Evolutionary conservation across 208 protist genomes (phyloP).

Genomic region (Naegleria fowleri): DNA sequence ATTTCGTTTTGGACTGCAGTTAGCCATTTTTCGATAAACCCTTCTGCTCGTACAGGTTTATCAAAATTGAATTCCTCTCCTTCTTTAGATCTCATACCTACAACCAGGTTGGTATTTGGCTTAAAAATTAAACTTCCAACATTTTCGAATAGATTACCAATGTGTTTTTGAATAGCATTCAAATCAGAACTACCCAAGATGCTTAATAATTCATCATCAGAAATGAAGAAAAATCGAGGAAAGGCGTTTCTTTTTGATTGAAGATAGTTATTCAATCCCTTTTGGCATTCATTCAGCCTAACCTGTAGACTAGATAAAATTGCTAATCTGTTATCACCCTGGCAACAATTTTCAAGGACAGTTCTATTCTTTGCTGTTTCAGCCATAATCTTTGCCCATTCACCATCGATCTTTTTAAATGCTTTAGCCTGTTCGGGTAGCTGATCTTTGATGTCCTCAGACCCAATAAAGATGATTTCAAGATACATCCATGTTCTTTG

Average conservation of each 20-base stretch:
- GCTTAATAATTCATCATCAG: slow-evolving; percentile 95
- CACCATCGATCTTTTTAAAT: slow-evolving; percentile 93
- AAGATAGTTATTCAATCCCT: slow-evolving; percentile 95
- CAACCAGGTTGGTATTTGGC: slow-evolving; percentile 73
- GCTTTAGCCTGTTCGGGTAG: slow-evolving; percentile 94
- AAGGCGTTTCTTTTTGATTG: slow-evolving; percentile 94
- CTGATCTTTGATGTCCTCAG: slow-evolving; percentile 95
- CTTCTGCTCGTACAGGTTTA: slow-evolving; percentile 72
- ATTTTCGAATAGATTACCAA: slow-evolving; percentile 98
- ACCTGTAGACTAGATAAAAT: slow-evolving; percentile 78
- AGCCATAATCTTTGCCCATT: slow-evolving; percentile 92
- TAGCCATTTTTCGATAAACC: slow-evolving; percentile 95
- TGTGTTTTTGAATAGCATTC: slow-evolving; percentile 91
- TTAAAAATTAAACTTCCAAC: slow-evolving; percentile 86
- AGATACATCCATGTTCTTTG: slow-evolving; percentile 99
- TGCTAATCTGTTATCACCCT: slow-evolving; percentile 76
- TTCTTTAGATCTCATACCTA: slow-evolving; percentile 91
- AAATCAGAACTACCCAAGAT: slow-evolving; percentile 91
- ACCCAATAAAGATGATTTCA: slow-evolving; percentile 97
- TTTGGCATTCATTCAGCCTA: slow-evolving; percentile 95
- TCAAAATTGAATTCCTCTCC: slow-evolving; percentile 85
- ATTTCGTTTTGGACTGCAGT: slow-evolving; percentile 89
- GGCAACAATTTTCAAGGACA: slow-evolving; percentile 80
- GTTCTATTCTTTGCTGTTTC: slow-evolving; percentile 80
- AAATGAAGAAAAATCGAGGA: slow-evolving; percentile 99